These are phyloP conservation scores for Clonostachys rhizophaga DNA, from an alignment of 2,329 filamentous ascomycete genomes.

Conservation along the genomic window DNA sequence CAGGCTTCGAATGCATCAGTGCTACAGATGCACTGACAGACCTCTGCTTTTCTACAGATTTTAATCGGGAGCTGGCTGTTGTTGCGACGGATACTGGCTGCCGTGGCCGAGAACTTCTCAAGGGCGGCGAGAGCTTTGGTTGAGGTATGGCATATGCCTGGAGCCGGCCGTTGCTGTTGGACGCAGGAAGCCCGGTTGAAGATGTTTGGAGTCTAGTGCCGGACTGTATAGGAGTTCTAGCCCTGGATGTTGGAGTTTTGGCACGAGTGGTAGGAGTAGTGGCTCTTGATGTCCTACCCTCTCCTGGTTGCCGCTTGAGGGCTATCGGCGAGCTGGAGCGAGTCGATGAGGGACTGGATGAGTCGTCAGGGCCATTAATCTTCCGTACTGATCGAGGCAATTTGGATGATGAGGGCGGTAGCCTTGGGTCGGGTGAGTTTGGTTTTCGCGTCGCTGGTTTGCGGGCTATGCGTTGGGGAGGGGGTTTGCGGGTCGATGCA, in stretches of 20 bases:
- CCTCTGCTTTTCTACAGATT: conserved; percentile 44
- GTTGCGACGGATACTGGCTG: conserved; percentile 73
- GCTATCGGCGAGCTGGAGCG: conserved; percentile 51
- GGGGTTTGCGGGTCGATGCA: conserved; percentile 30
- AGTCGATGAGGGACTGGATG: conserved; percentile 44
- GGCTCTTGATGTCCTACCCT: conserved; percentile 28
- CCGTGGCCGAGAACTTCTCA: conserved; percentile 78
- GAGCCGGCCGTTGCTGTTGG: conserved; percentile 53
- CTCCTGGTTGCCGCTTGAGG: conserved; percentile 33
- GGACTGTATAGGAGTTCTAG: conserved; percentile 33
- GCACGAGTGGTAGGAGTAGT: conserved; percentile 27
- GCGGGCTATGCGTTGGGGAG: conserved; percentile 19
- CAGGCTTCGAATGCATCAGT: conserved; percentile 16
- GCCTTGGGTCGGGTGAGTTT: conserved; percentile 13
- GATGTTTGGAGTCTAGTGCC: conserved; percentile 27
- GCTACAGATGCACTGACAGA: conserved; percentile 9
- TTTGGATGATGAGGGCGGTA: conserved; percentile 29
- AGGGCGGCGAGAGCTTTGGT: conserved; percentile 70
- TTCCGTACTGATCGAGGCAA: conserved; percentile 42
- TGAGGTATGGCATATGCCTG: conserved; percentile 71
- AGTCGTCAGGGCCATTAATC: conserved; percentile 35
- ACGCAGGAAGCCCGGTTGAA: conserved; percentile 34
- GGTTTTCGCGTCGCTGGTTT: conserved; percentile 20
- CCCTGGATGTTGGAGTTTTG: conserved; percentile 32
- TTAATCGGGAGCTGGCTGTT: conserved; percentile 66